Evolutionary conservation across 345 rosid genomes (phyloP).

Genomic region (Firmiana major): DNA sequence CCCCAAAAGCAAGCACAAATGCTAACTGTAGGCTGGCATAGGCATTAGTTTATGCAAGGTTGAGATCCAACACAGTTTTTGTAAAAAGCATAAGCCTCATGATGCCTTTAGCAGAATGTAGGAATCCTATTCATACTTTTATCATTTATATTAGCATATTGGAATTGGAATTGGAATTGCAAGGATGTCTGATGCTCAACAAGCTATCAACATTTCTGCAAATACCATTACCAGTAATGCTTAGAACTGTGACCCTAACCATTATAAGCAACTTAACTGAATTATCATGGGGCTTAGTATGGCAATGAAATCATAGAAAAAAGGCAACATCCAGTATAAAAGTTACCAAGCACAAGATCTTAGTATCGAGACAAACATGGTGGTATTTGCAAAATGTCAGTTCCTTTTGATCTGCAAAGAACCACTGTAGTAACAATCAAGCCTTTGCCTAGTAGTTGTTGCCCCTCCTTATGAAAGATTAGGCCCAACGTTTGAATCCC

Average conservation of each 20-base stretch:
- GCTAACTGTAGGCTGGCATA: neutral
- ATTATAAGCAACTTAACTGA: neutral
- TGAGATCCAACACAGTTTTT: neutral
- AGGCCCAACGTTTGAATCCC: no score
- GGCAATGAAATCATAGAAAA: neutral
- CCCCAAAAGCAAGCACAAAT: neutral
- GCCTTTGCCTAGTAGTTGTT: no score
- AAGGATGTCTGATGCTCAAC: neutral
- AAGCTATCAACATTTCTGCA: neutral
- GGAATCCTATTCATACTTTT: neutral
- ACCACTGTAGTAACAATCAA: neutral
- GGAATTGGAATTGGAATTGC: neutral
- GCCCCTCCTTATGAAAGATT: no score
- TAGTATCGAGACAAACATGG: neutral
- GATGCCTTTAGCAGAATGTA: neutral
- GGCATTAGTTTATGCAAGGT: neutral
- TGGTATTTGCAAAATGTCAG: neutral
- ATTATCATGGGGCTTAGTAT: neutral
- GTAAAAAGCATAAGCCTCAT: neutral
- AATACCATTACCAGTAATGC: neutral
- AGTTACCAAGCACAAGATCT: neutral
- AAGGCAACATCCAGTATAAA: neutral
- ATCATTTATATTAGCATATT: neutral
- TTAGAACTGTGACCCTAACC: slow-evolving; percentile 1
- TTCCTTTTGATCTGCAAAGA: neutral